A percentile compares a stretch with the other conserved stretches of the same genome.
phyloP scores from a whole-genome alignment of 2,329 filamentous ascomycete species.

The Ophiostoma ips region DNA sequence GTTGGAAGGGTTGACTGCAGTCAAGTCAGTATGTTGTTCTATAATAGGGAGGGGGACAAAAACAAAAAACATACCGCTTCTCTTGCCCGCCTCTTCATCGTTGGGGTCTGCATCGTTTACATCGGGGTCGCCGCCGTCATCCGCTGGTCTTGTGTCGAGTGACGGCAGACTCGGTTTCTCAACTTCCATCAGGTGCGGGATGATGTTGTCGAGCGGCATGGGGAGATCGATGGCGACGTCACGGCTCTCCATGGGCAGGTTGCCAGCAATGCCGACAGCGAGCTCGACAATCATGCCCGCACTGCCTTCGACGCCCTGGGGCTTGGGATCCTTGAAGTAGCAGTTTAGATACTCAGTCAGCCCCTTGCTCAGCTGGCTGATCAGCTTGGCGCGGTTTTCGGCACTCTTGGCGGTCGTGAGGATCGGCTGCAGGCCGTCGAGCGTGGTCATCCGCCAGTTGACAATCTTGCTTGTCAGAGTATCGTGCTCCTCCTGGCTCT shows the following conservation, averaged over 20 bases:
- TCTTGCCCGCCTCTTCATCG: slow-evolving; percentile 20
- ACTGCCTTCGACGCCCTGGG: slow-evolving; percentile 71
- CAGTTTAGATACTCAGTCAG: slow-evolving; percentile 57
- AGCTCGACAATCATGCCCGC: slow-evolving; percentile 88
- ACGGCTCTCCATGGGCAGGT: slow-evolving; percentile 78
- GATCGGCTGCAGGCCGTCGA: slow-evolving; percentile 70
- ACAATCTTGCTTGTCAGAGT: slow-evolving; percentile 77
- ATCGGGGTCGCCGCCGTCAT: slow-evolving; percentile 23
- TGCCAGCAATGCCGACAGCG: slow-evolving; percentile 70
- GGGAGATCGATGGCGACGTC: slow-evolving; percentile 84
- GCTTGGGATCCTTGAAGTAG: slow-evolving; percentile 62
- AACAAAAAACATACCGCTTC: slow-evolving; percentile 12
- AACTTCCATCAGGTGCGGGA: slow-evolving; percentile 68
- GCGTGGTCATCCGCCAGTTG: slow-evolving; percentile 82
- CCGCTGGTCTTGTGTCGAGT: slow-evolving; percentile 31
- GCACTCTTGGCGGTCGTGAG: slow-evolving; percentile 52
- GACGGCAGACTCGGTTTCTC: slow-evolving; percentile 59
- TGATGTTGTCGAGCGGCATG: slow-evolving; percentile 57
- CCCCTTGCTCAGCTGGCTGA: slow-evolving; percentile 52
- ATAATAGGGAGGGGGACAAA: too few species aligned
- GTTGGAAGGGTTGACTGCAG: slow-evolving; percentile 23
- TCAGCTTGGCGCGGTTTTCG: slow-evolving; percentile 55
- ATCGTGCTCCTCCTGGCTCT: slow-evolving; percentile 76
- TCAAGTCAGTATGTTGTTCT: not conserved
- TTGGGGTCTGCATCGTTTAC: slow-evolving; percentile 24